Evolutionary conservation across 768 basidiomycete genomes (phyloP), one percentile per base, ranked within the genome.

Genomic region (Collybia sp.): DNA sequence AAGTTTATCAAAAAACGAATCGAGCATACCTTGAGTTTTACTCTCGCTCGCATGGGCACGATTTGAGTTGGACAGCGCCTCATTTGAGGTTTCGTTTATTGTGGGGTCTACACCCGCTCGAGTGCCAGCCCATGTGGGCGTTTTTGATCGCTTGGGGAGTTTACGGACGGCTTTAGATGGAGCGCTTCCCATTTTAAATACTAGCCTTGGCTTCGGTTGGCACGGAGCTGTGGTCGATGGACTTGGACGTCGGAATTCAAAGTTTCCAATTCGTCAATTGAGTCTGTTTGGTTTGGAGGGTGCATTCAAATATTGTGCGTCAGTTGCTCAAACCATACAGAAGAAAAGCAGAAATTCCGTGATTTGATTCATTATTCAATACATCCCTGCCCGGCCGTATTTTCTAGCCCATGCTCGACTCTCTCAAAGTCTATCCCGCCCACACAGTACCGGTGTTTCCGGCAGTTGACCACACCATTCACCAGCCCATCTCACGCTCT

Each of bases 81-180:
- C n/a, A n/a, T n/a, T n/a, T n/a, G 25, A 25, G 25, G 25, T 25
- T 25, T 25, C 25, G n/a, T n/a, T n/a, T n/a, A n/a, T n/a, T n/a
- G n/a, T n/a, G n/a, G n/a, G n/a, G n/a, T n/a, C n/a, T n/a, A n/a
- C 53, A 30, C 71, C 62, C 17, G 70, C 61, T 25, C 72, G 66
- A 11, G 70, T 67, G 18, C 76, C 74, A 8, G 76, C 68, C 77
- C 75, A 75, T 15, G 70, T 53, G 20, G 76, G 68, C 5, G 67
- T 63, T 46, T 71, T 67, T 33, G 62, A 49, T 31, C 65, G 66
- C 43, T 66, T 79, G 10, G 84, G 80, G 15, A 85, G 68, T 53
- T 65, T 76, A 20, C 81, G 74, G 1, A 68, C 66, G 47, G 73
- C 70, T 64, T 83, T 88, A 6, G 86, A 88, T 25, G 80, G 57